Evolutionary conservation across 306 rosid genomes (phyloP), one percentile per base, ranked within the genome.

Genomic region (Cucumis hystrix): DNA sequence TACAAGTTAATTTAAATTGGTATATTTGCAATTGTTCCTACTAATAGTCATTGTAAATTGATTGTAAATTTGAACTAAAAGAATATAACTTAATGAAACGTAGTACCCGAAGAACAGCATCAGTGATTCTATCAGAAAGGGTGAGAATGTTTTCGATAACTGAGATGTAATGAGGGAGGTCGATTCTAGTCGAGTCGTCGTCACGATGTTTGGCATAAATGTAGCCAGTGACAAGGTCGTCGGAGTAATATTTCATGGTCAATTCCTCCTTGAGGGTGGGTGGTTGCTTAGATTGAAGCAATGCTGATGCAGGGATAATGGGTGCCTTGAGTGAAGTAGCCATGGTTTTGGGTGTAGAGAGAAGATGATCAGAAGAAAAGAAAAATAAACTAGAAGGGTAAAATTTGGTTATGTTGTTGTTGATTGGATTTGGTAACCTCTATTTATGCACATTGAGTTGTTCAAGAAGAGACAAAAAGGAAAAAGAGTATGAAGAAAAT

Each of bases 121-220:
- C 58, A 3, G 58, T 51, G 1, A 70, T 70, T 21, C 59, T 39
- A 47, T 70, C 75, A 1, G 75, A 20, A 14, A 17, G 1, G 7
- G 33, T 28, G 40, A 70, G 15, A 8, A 70, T 51, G 20, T 13
- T 47, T 4, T 70, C 75, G 2, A 70, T 70, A 70, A 45, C 59
- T 3, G 75, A 23, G 20, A 70, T 45, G 59, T 70, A 70, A 47
- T 14, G 35, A 6, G 20, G 21, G 12, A 70, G 12, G 1, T 70
- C 59, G 11, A 70, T 70, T 47, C 16, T 70, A 13, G 75, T 47
- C 0, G 75, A 7, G 14, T 70, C 75, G 14, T 70, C 75, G 8
- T 47, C 39, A 1, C 75, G 75, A 70, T 70, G 75, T 70, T 70
- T 70, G n/a, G 37, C 75, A 1, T 70, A 70, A 70, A 70, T 70